Conservation (phyloP, 2,329 filamentous ascomycete genomes). For the Chalaropsis thielavioides region DNA sequence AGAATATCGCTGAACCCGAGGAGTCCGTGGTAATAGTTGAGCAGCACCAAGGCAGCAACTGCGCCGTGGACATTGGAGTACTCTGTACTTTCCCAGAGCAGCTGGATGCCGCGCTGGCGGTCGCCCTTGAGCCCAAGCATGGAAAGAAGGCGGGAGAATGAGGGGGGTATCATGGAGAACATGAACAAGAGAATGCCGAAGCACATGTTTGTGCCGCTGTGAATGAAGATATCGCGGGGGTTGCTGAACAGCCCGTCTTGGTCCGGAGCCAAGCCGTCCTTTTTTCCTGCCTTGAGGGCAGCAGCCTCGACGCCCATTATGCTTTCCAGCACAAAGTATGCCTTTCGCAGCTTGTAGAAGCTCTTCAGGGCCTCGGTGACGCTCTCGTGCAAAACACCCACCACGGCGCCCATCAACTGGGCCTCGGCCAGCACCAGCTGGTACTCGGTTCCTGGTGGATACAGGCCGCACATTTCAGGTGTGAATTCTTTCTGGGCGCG, state of each 20-base stretch:
- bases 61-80: slow-evolving; percentile 88
- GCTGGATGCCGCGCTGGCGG: slow-evolving; percentile 61
- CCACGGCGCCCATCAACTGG: slow-evolving; percentile 77
- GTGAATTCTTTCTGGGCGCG: slow-evolving; percentile 51
- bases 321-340: slow-evolving; percentile 65
- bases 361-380: slow-evolving; percentile 80
- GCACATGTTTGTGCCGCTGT: slow-evolving; percentile 77
- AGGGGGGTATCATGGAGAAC: slow-evolving; percentile 83
- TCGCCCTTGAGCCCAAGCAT: slow-evolving; percentile 88
- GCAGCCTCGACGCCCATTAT: slow-evolving; percentile 63
- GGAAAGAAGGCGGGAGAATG: slow-evolving; percentile 72
- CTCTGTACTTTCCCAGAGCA: slow-evolving; percentile 82
- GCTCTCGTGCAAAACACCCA: slow-evolving; percentile 82
- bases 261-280: not conserved
- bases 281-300: slow-evolving; percentile 21
- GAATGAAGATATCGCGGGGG: slow-evolving; percentile 73
- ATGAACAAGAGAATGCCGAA: slow-evolving; percentile 76
- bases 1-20: slow-evolving; percentile 81
- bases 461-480: slow-evolving; percentile 36
- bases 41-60: slow-evolving; percentile 64
- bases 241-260: slow-evolving; percentile 28
- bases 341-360: slow-evolving; percentile 85
- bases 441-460: slow-evolving; percentile 75
- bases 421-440: slow-evolving; percentile 70
- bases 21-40: slow-evolving; percentile 80